Evolutionary conservation across 2,329 filamentous ascomycete genomes (phyloP).

Genomic region (Colletotrichum acutatum): DNA sequence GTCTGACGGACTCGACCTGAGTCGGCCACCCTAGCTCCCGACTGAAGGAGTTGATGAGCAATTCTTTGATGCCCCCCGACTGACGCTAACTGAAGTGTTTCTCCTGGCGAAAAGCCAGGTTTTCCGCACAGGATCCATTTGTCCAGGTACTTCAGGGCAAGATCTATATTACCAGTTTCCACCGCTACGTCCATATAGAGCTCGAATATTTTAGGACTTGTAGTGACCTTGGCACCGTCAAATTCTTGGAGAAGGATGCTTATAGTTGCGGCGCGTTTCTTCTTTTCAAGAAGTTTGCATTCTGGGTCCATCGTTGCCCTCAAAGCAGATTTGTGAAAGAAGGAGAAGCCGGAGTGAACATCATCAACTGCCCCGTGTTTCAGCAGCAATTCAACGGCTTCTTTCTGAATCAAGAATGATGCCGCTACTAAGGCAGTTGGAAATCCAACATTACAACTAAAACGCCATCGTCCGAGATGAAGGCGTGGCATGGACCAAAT

Average conservation of each 20-base stretch:
- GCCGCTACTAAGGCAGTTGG: too few relatives aligned
- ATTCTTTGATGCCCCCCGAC: neutral
- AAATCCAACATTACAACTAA: too few relatives aligned
- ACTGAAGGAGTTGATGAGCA: neutral
- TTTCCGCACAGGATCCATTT: neutral
- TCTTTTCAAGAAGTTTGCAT: too few relatives aligned
- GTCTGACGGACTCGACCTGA: neutral
- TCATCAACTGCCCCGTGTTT: neutral
- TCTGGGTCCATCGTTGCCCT: neutral
- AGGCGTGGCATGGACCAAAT: neutral
- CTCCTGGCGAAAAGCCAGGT: neutral
- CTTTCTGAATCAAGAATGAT: too few relatives aligned
- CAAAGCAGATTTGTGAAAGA: neutral
- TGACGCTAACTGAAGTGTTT: neutral
- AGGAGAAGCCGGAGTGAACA: accelerated
- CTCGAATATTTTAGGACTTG: neutral
- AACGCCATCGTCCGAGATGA: too few relatives aligned
- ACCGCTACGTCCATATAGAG: neutral
- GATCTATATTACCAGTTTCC: accelerated
- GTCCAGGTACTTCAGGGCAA: neutral
- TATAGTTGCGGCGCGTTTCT: too few relatives aligned
- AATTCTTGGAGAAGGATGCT: neutral
- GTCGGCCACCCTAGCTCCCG: too few relatives aligned
- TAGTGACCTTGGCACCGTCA: neutral
- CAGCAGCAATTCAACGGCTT: too few relatives aligned